A percentile compares a stretch with the other conserved stretches of the same genome.
Evolutionary conservation across 2,329 filamentous ascomycete species (phyloP).

Genomic region (Aureobasidium sp.): DNA sequence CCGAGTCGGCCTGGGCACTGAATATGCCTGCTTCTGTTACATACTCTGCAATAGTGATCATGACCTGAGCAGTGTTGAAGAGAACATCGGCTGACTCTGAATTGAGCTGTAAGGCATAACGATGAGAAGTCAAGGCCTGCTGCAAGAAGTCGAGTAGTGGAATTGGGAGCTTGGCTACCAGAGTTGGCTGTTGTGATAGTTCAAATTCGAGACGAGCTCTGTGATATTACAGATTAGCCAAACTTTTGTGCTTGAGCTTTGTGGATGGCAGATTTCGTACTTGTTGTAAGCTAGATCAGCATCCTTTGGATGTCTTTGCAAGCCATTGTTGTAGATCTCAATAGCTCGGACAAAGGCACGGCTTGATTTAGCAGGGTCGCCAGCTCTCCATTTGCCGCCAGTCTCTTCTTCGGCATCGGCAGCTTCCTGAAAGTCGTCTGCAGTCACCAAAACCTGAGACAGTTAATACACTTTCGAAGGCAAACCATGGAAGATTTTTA

Average conservation of each 20-base stretch:
- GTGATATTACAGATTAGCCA: conserved; percentile 4
- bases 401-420: conserved; percentile 65
- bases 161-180: conserved; percentile 52
- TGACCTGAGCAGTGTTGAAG: conserved; percentile 66
- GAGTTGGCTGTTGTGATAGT: conserved; percentile 58
- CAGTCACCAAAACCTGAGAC: conserved; percentile 43
- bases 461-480: background rate
- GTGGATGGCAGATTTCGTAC: conserved; percentile 34
- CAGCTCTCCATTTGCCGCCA: conserved; percentile 67
- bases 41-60: conserved; percentile 59
- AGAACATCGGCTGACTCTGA: conserved; percentile 59
- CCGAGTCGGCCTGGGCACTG: conserved; percentile 39
- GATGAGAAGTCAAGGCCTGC: conserved; percentile 57
- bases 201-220: conserved; percentile 64
- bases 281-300: conserved; percentile 73
- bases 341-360: conserved; percentile 59
- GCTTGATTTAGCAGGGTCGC: conserved; percentile 59
- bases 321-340: conserved; percentile 57
- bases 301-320: conserved; percentile 52
- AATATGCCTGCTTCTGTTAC: conserved; percentile 48
- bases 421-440: conserved; percentile 61
- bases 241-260: background rate
- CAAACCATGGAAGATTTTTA: background rate
- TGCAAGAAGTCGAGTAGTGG: conserved; percentile 50
- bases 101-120: conserved; percentile 52